Percentiles rank a stretch among this genome's conserved stretches.
Evolutionary conservation across 2,329 filamentous ascomycete species (phyloP).

Genomic region (Fusarium sp.): DNA sequence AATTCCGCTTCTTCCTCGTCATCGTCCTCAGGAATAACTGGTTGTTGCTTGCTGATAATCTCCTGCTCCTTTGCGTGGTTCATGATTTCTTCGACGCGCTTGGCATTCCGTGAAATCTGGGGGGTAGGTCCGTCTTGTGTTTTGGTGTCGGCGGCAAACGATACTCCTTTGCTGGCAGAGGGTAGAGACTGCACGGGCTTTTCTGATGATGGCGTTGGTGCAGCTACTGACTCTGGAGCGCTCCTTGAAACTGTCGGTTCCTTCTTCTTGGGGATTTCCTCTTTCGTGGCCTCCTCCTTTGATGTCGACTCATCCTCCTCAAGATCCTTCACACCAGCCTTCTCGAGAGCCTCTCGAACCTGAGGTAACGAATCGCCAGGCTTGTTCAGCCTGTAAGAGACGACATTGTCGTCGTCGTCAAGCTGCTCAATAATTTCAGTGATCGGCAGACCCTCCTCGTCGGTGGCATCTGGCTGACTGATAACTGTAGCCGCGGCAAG

Average conservation of each 20-base stretch:
- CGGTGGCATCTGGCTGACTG: slow-evolving; percentile 68
- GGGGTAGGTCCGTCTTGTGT: slow-evolving; percentile 50
- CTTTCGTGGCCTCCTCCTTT: neutral
- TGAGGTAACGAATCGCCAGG: slow-evolving; percentile 75
- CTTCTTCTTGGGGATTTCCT: neutral
- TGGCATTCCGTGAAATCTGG: slow-evolving; percentile 53
- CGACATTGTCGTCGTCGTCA: slow-evolving; percentile 88
- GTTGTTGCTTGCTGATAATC: slow-evolving; percentile 53
- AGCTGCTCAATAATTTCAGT: slow-evolving; percentile 93
- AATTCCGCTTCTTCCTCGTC: slow-evolving; percentile 82
- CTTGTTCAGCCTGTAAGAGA: slow-evolving; percentile 73
- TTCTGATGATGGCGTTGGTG: slow-evolving; percentile 8
- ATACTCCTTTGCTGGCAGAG: slow-evolving; percentile 66
- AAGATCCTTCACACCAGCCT: slow-evolving; percentile 75
- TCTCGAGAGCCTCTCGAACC: slow-evolving; percentile 77
- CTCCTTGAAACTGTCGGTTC: slow-evolving; percentile 1
- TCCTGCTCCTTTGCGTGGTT: slow-evolving; percentile 66
- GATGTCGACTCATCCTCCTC: slow-evolving; percentile 17
- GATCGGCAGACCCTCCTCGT: slow-evolving; percentile 79
- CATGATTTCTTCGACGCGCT: slow-evolving; percentile 67
- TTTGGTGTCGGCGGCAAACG: slow-evolving; percentile 71
- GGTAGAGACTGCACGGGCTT: neutral
- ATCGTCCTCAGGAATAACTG: slow-evolving; percentile 78
- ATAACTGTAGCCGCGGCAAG: slow-evolving; percentile 71
- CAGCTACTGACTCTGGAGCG: neutral